Conservation (phyloP, 2,329 filamentous ascomycete species). For the Neurospora sp. region DNA sequence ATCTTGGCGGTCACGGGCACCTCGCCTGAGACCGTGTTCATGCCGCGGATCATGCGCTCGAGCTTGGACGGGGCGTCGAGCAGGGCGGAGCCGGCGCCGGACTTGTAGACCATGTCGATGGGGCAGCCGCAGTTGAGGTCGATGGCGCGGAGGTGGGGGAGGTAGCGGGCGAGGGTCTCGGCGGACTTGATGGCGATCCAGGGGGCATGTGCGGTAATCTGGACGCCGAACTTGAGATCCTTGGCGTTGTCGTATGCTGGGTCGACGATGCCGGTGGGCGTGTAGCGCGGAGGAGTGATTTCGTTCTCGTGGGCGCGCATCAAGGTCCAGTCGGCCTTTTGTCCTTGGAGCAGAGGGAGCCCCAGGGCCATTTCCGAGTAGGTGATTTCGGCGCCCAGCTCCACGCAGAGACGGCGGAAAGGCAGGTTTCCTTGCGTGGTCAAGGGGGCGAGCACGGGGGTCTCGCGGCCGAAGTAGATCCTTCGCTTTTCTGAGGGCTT, state of each 20-base stretch:
- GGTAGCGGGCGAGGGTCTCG: slow-evolving; percentile 65
- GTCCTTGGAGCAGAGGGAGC: slow-evolving; percentile 78
- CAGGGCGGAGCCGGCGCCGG: slow-evolving; percentile 81
- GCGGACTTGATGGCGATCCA: slow-evolving; percentile 85
- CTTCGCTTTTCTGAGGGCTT: slow-evolving; percentile 86
- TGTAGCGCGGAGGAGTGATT: slow-evolving; percentile 59
- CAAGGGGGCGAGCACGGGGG: slow-evolving; percentile 83
- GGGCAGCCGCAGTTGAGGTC: slow-evolving; percentile 97
- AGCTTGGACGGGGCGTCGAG: slow-evolving; percentile 83
- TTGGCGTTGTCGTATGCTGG: slow-evolving; percentile 71
- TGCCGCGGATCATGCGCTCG: slow-evolving; percentile 89
- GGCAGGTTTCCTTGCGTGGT: slow-evolving; percentile 96
- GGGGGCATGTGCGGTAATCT: slow-evolving; percentile 87
- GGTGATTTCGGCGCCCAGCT: slow-evolving; percentile 82
- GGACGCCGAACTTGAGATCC: slow-evolving; percentile 82
- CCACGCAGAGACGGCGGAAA: slow-evolving; percentile 81
- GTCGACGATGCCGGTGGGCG: slow-evolving; percentile 45
- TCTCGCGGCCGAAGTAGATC: slow-evolving; percentile 90
- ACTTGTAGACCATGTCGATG: slow-evolving; percentile 85
- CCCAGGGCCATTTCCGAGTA: slow-evolving; percentile 99
- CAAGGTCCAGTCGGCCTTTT: slow-evolving; percentile 88
- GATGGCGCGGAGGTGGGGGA: slow-evolving; percentile 79
- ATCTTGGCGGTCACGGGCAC: slow-evolving; percentile 94
- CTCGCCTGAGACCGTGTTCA: slow-evolving; percentile 87
- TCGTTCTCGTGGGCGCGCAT: slow-evolving; percentile 89